phyloP scores from a whole-genome alignment of 176 grass and related monocot species.

The Triticum timopheevii region DNA sequence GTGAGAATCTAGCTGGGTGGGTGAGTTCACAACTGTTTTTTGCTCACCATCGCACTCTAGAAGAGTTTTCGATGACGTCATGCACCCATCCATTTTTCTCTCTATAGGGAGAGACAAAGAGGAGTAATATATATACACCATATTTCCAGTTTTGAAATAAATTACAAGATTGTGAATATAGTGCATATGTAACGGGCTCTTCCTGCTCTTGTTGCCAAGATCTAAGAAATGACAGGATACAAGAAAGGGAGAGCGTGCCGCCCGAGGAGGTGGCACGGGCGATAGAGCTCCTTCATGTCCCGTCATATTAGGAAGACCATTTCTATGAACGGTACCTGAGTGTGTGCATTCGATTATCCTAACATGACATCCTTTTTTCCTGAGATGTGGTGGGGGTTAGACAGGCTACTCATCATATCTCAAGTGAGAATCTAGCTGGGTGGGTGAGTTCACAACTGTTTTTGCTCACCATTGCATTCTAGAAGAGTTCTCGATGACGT shows the following conservation, averaged over 20 bases:
- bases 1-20: neutral
- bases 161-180: neutral
- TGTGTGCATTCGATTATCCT: neutral
- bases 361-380: neutral
- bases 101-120: neutral
- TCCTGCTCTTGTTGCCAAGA: neutral
- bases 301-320: no score
- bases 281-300: no score
- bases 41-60: neutral
- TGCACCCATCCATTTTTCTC: neutral
- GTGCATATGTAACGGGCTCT: neutral
- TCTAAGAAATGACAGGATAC: no score
- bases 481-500: neutral
- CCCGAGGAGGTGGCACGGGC: no score
- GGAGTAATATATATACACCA: neutral
- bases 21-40: neutral
- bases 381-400: neutral
- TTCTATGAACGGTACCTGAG: conserved; percentile 4
- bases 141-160: neutral
- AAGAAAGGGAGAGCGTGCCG: no score
- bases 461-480: neutral
- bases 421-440: neutral
- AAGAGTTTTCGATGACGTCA: neutral
- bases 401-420: neutral
- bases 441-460: neutral